Percentiles rank a stretch among this genome's conserved stretches.
Evolutionary conservation across 129 eudicot species (phyloP).

Genomic region (Helianthus tuberosus): DNA sequence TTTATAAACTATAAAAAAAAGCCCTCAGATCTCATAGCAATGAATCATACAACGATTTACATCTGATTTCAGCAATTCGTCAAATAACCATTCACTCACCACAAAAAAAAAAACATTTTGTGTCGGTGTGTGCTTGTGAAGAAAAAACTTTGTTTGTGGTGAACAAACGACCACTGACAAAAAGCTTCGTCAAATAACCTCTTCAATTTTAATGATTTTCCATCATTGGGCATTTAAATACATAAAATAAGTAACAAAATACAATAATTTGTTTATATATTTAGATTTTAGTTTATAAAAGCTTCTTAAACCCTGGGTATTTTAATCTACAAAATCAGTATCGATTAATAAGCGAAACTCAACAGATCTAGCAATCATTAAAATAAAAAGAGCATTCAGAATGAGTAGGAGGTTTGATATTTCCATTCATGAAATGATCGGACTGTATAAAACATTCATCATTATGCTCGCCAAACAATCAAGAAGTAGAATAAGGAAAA

Average conservation of each 20-base stretch:
- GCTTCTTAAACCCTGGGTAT: no score
- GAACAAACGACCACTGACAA: constrained; percentile 1
- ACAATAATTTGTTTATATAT: no score
- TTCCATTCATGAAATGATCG: constrained; percentile 56
- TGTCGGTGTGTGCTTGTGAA: constrained; percentile 25
- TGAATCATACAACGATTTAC: constrained; percentile 30
- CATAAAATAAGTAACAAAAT: neutral
- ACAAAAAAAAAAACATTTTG: constrained; percentile 20
- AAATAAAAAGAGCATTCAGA: constrained; percentile 40
- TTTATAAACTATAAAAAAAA: neutral
- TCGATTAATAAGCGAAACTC: neutral
- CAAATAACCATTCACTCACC: neutral
- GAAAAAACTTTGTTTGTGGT: neutral
- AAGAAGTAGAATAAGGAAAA: neutral
- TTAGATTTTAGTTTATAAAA: no score
- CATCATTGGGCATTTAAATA: constrained; percentile 3
- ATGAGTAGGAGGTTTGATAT: constrained; percentile 63
- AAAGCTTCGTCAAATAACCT: neutral
- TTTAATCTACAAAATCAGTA: no score
- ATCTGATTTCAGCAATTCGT: constrained; percentile 2
- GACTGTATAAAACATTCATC: constrained; percentile 42
- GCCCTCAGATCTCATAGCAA: constrained; percentile 44
- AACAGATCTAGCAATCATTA: neutral
- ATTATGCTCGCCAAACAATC: constrained; percentile 28
- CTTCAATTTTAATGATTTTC: neutral